Evolutionary conservation across 305 asterid species (phyloP).

Genomic region (Solanum hybrid): DNA sequence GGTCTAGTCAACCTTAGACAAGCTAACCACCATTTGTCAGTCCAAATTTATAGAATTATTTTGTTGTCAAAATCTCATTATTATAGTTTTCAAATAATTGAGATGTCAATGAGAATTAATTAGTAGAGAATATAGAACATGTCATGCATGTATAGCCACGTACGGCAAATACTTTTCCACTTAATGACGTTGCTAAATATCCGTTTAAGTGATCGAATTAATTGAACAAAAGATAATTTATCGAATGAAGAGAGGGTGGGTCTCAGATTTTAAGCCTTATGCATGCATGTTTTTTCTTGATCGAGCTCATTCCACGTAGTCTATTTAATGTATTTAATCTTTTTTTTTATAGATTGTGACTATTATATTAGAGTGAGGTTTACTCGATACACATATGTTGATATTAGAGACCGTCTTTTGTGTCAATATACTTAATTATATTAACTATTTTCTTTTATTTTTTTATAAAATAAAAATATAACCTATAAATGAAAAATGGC

Average conservation of each 20-base stretch:
- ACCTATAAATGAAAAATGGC: not conserved
- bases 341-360: no score
- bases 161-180: not conserved
- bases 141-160: not conserved
- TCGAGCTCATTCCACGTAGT: no score
- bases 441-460: not conserved
- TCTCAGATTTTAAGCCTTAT: not conserved
- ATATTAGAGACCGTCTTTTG: not conserved
- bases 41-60: not conserved
- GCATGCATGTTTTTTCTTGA: not conserved
- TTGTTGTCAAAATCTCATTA: not conserved
- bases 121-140: not conserved
- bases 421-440: not conserved
- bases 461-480: no score
- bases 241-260: not conserved
- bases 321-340: no score
- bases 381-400: not conserved
- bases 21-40: not conserved
- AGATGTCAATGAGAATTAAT: not conserved
- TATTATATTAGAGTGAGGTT: not conserved
- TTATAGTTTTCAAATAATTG: not conserved
- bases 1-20: not conserved
- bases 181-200: not conserved
- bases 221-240: no score
- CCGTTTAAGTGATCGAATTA: not conserved